Percentiles rank a stretch among this genome's conserved stretches.
These are phyloP conservation scores for Linum trigynum DNA, from an alignment of 345 rosid species.

Conservation along the genomic window DNA sequence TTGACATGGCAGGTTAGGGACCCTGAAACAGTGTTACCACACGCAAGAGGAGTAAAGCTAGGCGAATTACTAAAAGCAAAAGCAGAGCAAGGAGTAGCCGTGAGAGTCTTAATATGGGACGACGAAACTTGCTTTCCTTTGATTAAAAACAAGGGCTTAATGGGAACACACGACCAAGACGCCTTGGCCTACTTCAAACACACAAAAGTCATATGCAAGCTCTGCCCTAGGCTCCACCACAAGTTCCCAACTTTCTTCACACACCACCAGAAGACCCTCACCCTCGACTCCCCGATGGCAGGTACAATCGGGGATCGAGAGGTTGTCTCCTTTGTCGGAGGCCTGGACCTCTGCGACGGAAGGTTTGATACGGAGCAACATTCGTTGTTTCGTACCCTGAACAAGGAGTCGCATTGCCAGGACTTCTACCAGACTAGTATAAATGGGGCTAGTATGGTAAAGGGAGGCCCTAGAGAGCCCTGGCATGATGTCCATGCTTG, in stretches of 20 bases:
- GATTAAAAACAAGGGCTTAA: slow-evolving; percentile 73
- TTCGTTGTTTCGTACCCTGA: slow-evolving; percentile 59
- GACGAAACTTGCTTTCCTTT: slow-evolving; percentile 70
- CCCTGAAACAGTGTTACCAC: slow-evolving; percentile 46
- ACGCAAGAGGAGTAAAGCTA: slow-evolving; percentile 55
- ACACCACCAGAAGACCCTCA: slow-evolving; percentile 83
- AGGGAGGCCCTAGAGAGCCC: slow-evolving; percentile 88
- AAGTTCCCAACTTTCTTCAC: slow-evolving; percentile 68
- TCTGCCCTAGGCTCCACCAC: slow-evolving; percentile 60
- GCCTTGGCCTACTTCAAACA: slow-evolving; percentile 55
- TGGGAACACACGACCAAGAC: slow-evolving; percentile 63
- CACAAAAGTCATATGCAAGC: slow-evolving; percentile 51
- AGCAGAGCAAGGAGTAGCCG: slow-evolving; percentile 82
- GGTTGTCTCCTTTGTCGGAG: slow-evolving; percentile 74
- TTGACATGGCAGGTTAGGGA: slow-evolving; percentile 42
- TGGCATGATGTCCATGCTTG: slow-evolving; percentile 87
- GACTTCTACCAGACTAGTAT: slow-evolving; percentile 74
- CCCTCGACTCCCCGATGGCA: slow-evolving; percentile 38
- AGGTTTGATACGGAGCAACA: slow-evolving; percentile 78
- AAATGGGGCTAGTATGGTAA: slow-evolving; percentile 51
- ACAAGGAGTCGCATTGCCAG: slow-evolving; percentile 25
- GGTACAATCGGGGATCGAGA: slow-evolving; percentile 36
- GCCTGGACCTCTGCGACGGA: slow-evolving; percentile 76
- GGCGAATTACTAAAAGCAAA: slow-evolving; percentile 63
- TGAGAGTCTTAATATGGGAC: slow-evolving; percentile 81